Evolutionary conservation across 2,329 filamentous ascomycete species (phyloP), one percentile per base, ranked within the genome.

Genomic region (Ascochyta koolunga): DNA sequence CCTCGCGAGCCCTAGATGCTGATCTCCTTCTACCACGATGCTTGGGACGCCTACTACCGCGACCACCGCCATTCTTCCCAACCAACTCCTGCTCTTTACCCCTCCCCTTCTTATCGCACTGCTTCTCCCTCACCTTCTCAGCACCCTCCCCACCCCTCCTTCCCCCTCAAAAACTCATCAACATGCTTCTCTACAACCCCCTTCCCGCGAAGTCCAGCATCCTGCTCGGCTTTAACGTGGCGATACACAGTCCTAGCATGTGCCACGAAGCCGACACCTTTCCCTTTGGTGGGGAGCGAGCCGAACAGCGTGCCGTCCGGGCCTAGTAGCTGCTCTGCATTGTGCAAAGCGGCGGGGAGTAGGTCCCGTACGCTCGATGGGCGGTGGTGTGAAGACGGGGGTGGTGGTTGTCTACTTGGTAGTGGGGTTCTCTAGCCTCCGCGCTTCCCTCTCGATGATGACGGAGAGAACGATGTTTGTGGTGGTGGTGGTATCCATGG

Each of bases 141-240:
- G n/a, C n/a, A n/a, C n/a, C n/a, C n/a, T n/a, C n/a, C n/a, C n/a
- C n/a, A n/a, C 11, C 52, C 27, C 5, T 33, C 18, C 41, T 8
- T 58, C 35, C 48, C 61, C 9, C 51, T 42, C 46, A 48, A 50
- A 27, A 39, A 47, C 8, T 22, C 56, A 29, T 60, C 53, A 2
- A 62, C 15, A 5, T 32, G 45, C 22, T 63, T 61, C 46, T 68
- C 61, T 8, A 60, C 32, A 15, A 49, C 37, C 0, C 61, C 58
- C 22, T 49, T 65, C 2, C 25, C 33, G 3, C 65, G 52, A 27
- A 52, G 36, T 15, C 64, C 58, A 10, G 52, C 48, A 4, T 65
- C 60, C 22, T 64, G 62, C 33, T 64, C 62, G 3, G 60, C 61
- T 24, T 62, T 61, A 21, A 67, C 60, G 29, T 70, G 66, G 16